phyloP scores from a whole-genome alignment of 129 eudicot genomes.

The Artemisia argyi region DNA sequence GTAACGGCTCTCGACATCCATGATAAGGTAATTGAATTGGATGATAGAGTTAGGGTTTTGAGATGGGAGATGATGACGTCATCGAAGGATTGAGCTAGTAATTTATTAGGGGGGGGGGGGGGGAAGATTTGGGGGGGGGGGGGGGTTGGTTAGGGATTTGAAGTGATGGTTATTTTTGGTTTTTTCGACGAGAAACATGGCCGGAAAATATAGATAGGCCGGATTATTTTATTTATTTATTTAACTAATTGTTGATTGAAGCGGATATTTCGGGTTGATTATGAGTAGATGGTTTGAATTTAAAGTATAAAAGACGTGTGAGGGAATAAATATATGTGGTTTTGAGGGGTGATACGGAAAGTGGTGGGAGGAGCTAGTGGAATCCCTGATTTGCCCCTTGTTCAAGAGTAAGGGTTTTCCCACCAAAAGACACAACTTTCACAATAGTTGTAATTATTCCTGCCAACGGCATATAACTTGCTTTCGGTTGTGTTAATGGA shows the following conservation, averaged over 20 bases:
- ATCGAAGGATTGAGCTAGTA: conserved; percentile 31
- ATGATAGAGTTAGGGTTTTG: conserved; percentile 26
- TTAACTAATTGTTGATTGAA: neutral
- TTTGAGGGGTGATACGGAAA: conserved; percentile 9
- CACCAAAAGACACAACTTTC: no score
- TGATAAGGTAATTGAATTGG: conserved; percentile 28
- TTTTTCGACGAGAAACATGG: conserved; percentile 50
- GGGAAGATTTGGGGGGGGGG: conserved; percentile 1
- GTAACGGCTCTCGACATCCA: conserved; percentile 45
- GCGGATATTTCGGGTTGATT: neutral
- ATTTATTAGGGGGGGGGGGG: neutral
- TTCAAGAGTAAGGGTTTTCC: no score
- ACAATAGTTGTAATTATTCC: no score
- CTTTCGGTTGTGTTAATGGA: no score
- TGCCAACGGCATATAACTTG: no score
- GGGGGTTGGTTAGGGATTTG: conserved; percentile 28
- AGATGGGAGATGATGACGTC: conserved; percentile 37
- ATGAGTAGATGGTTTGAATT: neutral
- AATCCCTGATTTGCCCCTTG: conserved; percentile 25
- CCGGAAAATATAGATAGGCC: conserved; percentile 15
- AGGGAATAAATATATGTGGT: neutral
- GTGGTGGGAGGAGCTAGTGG: conserved; percentile 9
- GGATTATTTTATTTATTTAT: neutral
- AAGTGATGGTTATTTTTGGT: conserved; percentile 31
- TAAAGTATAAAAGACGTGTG: neutral